phyloP scores from a whole-genome alignment of 2,329 filamentous ascomycete species.

The Pseudogymnoascus sp. region DNA sequence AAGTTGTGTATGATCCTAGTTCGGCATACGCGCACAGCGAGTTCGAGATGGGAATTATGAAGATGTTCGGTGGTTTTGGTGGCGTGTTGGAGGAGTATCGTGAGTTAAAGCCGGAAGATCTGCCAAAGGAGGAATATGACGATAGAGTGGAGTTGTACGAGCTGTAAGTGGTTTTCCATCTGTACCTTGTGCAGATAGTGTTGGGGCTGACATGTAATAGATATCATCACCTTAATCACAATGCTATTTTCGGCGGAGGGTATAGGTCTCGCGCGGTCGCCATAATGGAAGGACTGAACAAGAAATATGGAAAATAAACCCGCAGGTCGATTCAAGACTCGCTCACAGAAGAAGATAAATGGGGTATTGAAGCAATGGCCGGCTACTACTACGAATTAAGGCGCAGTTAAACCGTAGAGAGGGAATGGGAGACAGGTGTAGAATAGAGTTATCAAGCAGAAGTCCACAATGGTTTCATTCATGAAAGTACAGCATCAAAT shows the following conservation, averaged over 20 bases:
- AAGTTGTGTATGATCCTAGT: constrained; percentile 77
- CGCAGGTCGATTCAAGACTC: neutral
- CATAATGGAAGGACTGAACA: constrained; percentile 69
- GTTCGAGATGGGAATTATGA: constrained; percentile 90
- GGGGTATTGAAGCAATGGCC: neutral
- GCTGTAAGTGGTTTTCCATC: constrained; percentile 49
- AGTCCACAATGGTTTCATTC: neutral
- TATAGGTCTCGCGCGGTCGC: constrained; percentile 70
- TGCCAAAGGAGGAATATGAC: constrained; percentile 77
- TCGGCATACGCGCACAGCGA: constrained; percentile 81
- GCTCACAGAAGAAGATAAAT: neutral
- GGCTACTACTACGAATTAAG: neutral
- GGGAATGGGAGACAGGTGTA: neutral
- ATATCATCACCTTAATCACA: constrained; percentile 85
- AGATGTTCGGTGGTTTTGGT: constrained; percentile 89
- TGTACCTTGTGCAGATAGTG: neutral
- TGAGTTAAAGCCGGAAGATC: constrained; percentile 65
- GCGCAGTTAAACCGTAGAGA: neutral
- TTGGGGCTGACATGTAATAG: constrained; percentile 34
- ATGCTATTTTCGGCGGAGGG: constrained; percentile 64
- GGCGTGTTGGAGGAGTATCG: constrained; percentile 65
- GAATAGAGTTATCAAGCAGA: neutral
- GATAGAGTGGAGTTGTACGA: constrained; percentile 79
- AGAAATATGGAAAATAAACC: constrained; percentile 57
- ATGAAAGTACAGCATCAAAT: neutral